Conservation (phyloP, 2,329 filamentous ascomycete genomes). For the Talaromyces sp. region DNA sequence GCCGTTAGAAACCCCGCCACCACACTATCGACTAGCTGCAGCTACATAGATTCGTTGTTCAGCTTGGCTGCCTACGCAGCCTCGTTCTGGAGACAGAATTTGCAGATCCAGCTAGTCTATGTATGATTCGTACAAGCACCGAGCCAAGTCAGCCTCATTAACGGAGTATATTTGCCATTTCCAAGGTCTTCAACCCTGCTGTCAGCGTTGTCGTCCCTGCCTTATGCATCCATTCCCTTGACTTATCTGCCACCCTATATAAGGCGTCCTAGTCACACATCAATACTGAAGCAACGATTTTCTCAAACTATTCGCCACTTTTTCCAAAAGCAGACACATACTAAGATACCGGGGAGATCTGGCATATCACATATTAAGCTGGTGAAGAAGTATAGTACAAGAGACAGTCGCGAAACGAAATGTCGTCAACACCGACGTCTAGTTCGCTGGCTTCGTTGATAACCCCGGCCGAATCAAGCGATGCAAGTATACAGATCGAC, state of each 20-base stretch:
- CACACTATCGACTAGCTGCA: background rate
- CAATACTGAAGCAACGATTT: background rate
- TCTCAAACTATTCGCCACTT: background rate
- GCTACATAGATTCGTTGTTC: background rate
- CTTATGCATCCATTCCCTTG: background rate
- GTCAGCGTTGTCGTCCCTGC: background rate
- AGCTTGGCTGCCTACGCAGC: conserved; percentile 1
- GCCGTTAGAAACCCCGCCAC: background rate
- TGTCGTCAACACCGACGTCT: conserved; percentile 4
- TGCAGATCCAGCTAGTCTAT: conserved; percentile 1
- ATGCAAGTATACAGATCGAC: conserved; percentile 10
- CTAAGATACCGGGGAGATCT: background rate
- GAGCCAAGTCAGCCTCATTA: conserved; percentile 8
- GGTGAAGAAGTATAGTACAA: background rate
- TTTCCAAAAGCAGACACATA: background rate
- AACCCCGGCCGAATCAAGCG: conserved; percentile 14
- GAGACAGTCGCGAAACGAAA: background rate
- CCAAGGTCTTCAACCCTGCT: background rate
- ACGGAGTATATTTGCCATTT: background rate
- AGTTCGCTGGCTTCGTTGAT: background rate
- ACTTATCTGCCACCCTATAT: background rate
- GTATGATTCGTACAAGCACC: background rate
- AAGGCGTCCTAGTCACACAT: background rate
- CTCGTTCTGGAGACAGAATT: background rate
- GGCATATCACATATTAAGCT: background rate